Percentiles rank a stretch among this genome's conserved stretches.
These are phyloP conservation scores for Aureobasidium musti DNA, from an alignment of 2,329 filamentous ascomycete genomes.

Conservation along the genomic window DNA sequence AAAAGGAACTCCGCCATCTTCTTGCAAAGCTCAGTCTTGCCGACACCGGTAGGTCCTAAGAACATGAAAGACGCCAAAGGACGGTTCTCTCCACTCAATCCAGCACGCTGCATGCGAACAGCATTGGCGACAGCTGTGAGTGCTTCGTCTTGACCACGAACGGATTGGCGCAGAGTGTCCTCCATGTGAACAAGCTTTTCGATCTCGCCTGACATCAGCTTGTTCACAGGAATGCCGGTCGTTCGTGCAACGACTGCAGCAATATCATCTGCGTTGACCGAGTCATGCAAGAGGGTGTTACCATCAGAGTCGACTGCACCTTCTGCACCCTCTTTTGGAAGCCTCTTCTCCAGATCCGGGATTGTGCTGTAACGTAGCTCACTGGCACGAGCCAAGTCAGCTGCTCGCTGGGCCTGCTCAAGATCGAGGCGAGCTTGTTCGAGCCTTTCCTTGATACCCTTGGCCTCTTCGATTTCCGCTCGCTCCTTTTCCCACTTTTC, in stretches of 20 bases:
- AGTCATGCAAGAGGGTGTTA: conserved; percentile 76
- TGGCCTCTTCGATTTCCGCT: conserved; percentile 80
- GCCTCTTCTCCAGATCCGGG: conserved; percentile 72
- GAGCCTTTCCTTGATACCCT: conserved; percentile 82
- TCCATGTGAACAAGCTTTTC: conserved; percentile 97
- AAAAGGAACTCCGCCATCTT: conserved; percentile 92
- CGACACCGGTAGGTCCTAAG: conserved; percentile 92
- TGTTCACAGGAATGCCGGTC: conserved; percentile 89
- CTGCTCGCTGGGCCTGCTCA: conserved; percentile 81
- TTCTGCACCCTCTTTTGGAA: conserved; percentile 72
- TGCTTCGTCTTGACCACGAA: conserved; percentile 93
- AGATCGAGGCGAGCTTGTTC: conserved; percentile 83
- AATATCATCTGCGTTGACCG: conserved; percentile 94
- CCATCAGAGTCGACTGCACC: conserved; percentile 43
- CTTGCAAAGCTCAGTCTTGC: conserved; percentile 97
- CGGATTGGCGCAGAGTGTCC: conserved; percentile 76
- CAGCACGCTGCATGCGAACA: conserved; percentile 89
- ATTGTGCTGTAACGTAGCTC: conserved; percentile 89
- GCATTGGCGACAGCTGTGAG: conserved; percentile 88
- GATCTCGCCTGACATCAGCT: conserved; percentile 88
- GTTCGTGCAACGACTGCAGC: conserved; percentile 85
- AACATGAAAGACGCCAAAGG: conserved; percentile 97
- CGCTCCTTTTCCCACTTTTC: conserved; percentile 90
- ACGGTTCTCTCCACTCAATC: conserved; percentile 85
- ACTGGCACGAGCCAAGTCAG: conserved; percentile 86